These are phyloP conservation scores for Pseudocercospora fijiensis DNA, from an alignment of 2,329 filamentous ascomycete species.

Conservation along the genomic window DNA sequence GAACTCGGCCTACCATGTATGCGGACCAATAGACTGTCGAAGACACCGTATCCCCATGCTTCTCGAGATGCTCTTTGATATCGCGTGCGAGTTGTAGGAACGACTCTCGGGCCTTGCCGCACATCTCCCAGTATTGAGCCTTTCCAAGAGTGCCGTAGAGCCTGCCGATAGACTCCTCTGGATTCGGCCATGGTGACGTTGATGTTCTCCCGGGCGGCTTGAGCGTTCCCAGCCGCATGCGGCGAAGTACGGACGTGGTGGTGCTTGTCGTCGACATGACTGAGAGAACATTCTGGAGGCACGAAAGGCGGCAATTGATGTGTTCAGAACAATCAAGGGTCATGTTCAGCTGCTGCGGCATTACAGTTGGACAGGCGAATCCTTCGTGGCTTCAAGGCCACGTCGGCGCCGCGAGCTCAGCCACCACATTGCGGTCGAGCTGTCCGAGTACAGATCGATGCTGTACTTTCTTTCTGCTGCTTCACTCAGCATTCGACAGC, in stretches of 20 bases:
- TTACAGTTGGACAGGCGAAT: background rate
- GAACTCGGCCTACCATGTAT: constrained; percentile 12
- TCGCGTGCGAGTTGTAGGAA: constrained; percentile 9
- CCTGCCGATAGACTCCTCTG: constrained; percentile 6
- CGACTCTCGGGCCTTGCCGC: constrained; percentile 4
- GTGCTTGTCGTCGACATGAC: background rate
- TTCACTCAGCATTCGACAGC: background rate
- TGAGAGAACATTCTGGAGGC: too few relatives aligned
- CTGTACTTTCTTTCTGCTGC: background rate
- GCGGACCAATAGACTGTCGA: constrained; percentile 13
- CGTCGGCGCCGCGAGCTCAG: background rate
- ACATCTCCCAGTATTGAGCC: constrained; percentile 14
- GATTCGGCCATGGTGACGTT: constrained; percentile 3
- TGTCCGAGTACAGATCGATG: background rate
- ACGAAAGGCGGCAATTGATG: background rate
- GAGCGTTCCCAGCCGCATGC: background rate
- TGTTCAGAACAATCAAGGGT: background rate
- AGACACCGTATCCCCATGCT: constrained; percentile 5
- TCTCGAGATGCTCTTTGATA: constrained; percentile 13
- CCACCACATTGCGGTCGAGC: background rate
- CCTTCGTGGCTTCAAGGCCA: background rate
- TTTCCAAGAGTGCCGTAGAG: constrained; percentile 7
- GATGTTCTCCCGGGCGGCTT: background rate
- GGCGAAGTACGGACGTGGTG: constrained; percentile 7
- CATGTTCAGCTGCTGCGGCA: background rate